A percentile compares a stretch with the other conserved stretches of the same genome.
Conservation (phyloP, 768 basidiomycete species). For the Solioccasus polychromus region DNA sequence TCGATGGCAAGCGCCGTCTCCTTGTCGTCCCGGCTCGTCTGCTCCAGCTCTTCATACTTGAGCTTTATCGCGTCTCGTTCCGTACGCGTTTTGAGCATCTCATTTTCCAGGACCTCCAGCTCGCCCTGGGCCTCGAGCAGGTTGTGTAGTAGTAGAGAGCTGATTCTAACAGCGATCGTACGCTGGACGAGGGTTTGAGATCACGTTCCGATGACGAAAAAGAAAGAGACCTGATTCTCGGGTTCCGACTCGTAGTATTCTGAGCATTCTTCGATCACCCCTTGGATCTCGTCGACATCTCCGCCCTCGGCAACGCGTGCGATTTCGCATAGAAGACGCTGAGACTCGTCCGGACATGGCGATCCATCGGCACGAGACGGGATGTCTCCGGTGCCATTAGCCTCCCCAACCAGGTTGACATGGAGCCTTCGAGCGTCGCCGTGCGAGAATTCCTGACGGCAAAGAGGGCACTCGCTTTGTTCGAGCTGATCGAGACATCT, state of each 20-base stretch:
- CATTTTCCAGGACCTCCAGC: constrained; percentile 34
- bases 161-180: constrained; percentile 47
- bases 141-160: constrained; percentile 48
- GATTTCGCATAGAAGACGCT: constrained; percentile 51
- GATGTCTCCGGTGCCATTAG: too few relatives aligned
- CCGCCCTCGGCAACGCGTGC: constrained; percentile 54
- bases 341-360: too few relatives aligned
- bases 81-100: constrained; percentile 28
- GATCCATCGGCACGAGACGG: constrained; percentile 40
- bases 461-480: constrained; percentile 57
- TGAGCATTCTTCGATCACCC: constrained; percentile 49
- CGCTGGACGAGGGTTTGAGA: constrained; percentile 38
- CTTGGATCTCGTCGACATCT: constrained; percentile 46
- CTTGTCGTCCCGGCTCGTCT: constrained; percentile 45
- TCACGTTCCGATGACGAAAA: constrained; percentile 8
- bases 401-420: constrained; percentile 36
- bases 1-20: constrained; percentile 51
- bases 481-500: constrained; percentile 57
- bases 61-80: constrained; percentile 37
- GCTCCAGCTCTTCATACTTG: constrained; percentile 41
- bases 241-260: constrained; percentile 46
- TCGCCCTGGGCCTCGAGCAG: constrained; percentile 47
- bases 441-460: constrained; percentile 51
- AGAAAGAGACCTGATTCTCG: constrained; percentile 48
- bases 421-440: constrained; percentile 53